Evolutionary conservation across 1,139 yeast species (phyloP).

Genomic region (Suhomyces chickasaworum): DNA sequence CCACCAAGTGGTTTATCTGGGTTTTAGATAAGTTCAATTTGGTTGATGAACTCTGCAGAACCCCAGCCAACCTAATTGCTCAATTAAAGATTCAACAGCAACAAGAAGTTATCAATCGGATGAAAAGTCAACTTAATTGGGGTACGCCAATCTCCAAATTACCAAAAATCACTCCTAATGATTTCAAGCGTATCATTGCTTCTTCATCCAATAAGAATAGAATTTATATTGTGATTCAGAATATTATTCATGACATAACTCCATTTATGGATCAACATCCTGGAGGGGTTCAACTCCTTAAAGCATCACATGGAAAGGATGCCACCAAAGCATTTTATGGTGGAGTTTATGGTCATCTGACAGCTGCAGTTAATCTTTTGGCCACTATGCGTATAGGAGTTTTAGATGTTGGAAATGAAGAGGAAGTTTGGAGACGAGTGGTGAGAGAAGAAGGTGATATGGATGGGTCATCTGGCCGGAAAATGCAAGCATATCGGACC

Average conservation of each 20-base stretch:
- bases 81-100: conserved; percentile 66
- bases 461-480: conserved; percentile 27
- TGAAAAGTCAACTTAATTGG: conserved; percentile 69
- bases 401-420: conserved; percentile 78
- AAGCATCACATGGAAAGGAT: conserved; percentile 68
- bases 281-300: conserved; percentile 63
- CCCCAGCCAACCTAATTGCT: conserved; percentile 51
- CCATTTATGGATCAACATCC: conserved; percentile 76
- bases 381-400: conserved; percentile 79
- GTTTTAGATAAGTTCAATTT: conserved; percentile 42
- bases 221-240: conserved; percentile 46
- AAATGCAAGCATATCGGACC: conserved; percentile 33
- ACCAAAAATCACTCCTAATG: conserved; percentile 55
- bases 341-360: conserved; percentile 73
- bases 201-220: conserved; percentile 42
- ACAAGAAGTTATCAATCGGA: conserved; percentile 59
- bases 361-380: conserved; percentile 68
- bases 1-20: conserved; percentile 63
- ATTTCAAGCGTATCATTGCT: conserved; percentile 46
- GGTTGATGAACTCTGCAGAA: conserved; percentile 38
- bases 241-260: conserved; percentile 72
- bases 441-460: conserved; percentile 45
- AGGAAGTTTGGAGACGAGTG: conserved; percentile 73
- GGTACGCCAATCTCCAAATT: conserved; percentile 72
- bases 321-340: conserved; percentile 75